Base-by-base conservation (phyloP, 768 basidiomycete genomes). In the Suillus luteus region DNA sequence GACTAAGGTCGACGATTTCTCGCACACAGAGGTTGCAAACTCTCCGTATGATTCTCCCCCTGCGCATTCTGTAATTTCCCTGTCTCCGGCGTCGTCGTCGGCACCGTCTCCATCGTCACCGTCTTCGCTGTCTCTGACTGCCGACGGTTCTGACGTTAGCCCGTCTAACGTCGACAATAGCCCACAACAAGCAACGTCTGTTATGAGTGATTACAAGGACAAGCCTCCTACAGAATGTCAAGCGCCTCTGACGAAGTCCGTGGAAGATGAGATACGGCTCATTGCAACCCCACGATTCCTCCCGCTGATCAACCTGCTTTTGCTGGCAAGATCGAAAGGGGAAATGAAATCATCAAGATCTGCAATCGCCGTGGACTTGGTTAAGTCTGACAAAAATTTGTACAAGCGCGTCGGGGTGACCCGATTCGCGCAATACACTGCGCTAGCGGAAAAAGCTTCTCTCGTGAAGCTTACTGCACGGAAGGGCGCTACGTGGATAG, bases 261-360 rank as follows among this genome's bases (percentile, higher is more conserved):
- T 8, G 24, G 65, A 68, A 51, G 64, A 70, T 57, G 49, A 2
- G 60, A 59, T 44, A 55, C 59, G 35, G n/a, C 51, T 17, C n/a
- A 62, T 62, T 57, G 54, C 68, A 24, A 72, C 74, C 60, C 22
- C 63, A 22, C 64, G 63, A 55, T 83, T 83, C 65, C 65, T 65
- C 40, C 67, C 76, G 33, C 69, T 76, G 59, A 66, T 76, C 35
- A 44, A 67, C 14, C 51, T 60, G 61, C 60, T 76, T 38, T 59
- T 75, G 19, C 66, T 63, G 40, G 68, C 66, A 27, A 71, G 68
- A 38, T 64, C 65, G 17, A 74, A 72, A 6, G 82, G 81, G 5
- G 62, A 71, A 33, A 0, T 44, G 33, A 75, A 68, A 19, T 76
- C 82, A 14, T 70, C 75, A 5, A 80, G 83, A n/a, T 79, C 81